Conservation (phyloP, 305 asterid species). For the Ruellia speciosa region DNA sequence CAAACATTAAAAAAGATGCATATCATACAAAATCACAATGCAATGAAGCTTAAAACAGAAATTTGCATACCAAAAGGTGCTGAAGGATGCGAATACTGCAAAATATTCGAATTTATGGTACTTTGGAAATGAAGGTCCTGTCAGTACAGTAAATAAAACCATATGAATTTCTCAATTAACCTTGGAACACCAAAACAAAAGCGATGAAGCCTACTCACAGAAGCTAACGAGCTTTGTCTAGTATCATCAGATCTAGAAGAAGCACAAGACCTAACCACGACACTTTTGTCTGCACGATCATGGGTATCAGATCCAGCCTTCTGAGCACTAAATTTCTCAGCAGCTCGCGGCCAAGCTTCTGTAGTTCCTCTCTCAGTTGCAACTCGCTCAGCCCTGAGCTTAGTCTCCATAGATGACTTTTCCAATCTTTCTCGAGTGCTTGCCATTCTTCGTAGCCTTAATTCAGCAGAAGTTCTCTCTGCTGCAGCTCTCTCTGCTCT, state of each 20-base stretch:
- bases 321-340: slow-evolving; percentile 56
- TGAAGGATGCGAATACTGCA: slow-evolving; percentile 42
- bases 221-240: slow-evolving; percentile 42
- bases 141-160: slow-evolving; percentile 26
- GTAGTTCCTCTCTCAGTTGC: slow-evolving; percentile 76
- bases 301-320: slow-evolving; percentile 31
- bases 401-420: slow-evolving; percentile 42
- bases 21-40: slow-evolving; percentile 11
- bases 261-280: slow-evolving; percentile 46
- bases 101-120: slow-evolving; percentile 32
- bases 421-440: slow-evolving; percentile 49
- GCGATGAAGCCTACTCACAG: slow-evolving; percentile 49
- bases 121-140: slow-evolving; percentile 42
- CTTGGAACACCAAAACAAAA: slow-evolving; percentile 19
- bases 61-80: slow-evolving; percentile 43
- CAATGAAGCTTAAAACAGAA: not conserved
- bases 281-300: slow-evolving; percentile 40
- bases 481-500: slow-evolving; percentile 44
- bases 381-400: slow-evolving; percentile 63
- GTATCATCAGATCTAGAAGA: slow-evolving; percentile 43
- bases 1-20: slow-evolving; percentile 11
- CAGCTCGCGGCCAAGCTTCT: slow-evolving; percentile 81
- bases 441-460: slow-evolving; percentile 34
- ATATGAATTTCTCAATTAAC: slow-evolving; percentile 23
- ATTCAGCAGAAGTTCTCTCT: slow-evolving; percentile 49